Conservation (phyloP, 1,284 basidiomycete species). For the Leccinum insolens region DNA sequence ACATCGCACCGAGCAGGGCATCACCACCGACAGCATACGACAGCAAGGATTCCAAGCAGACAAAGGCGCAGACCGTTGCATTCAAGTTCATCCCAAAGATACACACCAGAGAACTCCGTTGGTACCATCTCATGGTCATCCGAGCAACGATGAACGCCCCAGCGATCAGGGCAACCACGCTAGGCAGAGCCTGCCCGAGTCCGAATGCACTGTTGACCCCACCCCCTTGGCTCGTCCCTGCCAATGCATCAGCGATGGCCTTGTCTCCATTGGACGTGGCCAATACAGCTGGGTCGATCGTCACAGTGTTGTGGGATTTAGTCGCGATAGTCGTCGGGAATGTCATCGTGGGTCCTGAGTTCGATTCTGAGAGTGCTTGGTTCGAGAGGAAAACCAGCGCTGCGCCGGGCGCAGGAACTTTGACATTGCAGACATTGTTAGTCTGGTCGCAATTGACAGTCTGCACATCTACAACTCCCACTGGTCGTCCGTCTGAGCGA, state of each 20-base stretch:
- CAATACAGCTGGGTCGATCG: constrained; percentile 29
- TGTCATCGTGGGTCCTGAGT: constrained; percentile 37
- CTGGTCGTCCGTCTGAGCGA: constrained; percentile 63
- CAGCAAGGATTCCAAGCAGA: constrained; percentile 20
- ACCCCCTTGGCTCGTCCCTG: constrained; percentile 11
- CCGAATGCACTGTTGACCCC: constrained; percentile 4
- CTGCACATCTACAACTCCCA: constrained; percentile 49
- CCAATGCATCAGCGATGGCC: constrained; percentile 14
- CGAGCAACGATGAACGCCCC: constrained; percentile 18
- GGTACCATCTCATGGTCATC: constrained; percentile 5
- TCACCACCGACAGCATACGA: constrained; percentile 6
- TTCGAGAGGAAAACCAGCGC: constrained; percentile 59
- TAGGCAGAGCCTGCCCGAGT: constrained; percentile 14
- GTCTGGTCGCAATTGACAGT: constrained; percentile 47
- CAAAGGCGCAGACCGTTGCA: constrained; percentile 15
- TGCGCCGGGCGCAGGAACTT: constrained; percentile 55
- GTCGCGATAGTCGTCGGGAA: constrained; percentile 44
- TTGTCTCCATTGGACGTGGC: constrained; percentile 39
- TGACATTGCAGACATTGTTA: constrained; percentile 47
- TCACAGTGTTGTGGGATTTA: constrained; percentile 35
- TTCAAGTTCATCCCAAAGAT: not conserved
- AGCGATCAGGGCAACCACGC: constrained; percentile 16
- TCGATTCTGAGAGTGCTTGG: constrained; percentile 38
- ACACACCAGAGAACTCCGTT: not conserved
- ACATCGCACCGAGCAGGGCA: not conserved